Percentiles rank a stretch among this genome's conserved stretches.
phyloP scores from a whole-genome alignment of 2,329 filamentous ascomycete genomes.

The Colletotrichum eremochloae region DNA sequence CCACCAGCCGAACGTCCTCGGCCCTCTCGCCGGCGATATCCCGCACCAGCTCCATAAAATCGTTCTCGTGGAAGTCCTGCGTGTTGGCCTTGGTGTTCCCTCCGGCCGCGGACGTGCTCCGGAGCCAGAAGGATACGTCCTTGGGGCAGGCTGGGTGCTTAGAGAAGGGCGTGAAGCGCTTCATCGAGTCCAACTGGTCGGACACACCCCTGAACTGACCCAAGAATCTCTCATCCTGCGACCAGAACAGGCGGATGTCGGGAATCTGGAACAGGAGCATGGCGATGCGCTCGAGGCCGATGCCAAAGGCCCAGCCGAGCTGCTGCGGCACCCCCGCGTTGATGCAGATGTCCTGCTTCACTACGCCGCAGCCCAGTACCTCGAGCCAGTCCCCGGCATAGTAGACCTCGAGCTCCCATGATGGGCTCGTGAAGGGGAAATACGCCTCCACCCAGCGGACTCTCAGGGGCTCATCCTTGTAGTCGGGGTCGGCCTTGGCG shows the following conservation, averaged over 20 bases:
- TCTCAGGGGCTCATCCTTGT: constrained; percentile 78
- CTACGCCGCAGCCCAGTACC: constrained; percentile 91
- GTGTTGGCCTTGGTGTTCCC: constrained; percentile 58
- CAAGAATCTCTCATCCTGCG: constrained; percentile 85
- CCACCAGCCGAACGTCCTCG: constrained; percentile 87
- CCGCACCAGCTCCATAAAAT: constrained; percentile 95
- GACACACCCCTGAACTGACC: constrained; percentile 80
- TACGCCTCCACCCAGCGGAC: constrained; percentile 97
- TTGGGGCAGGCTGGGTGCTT: constrained; percentile 91
- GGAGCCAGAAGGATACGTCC: constrained; percentile 95
- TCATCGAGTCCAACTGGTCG: constrained; percentile 61
- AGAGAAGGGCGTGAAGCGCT: constrained; percentile 86
- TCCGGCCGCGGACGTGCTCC: constrained; percentile 60
- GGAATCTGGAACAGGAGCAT: constrained; percentile 98
- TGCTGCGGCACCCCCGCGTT: constrained; percentile 81
- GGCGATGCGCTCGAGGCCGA: constrained; percentile 93
- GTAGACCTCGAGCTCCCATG: constrained; percentile 96
- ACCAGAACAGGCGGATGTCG: constrained; percentile 98
- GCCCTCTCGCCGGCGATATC: constrained; percentile 85
- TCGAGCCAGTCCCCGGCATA: constrained; percentile 97
- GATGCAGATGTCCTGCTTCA: constrained; percentile 84
- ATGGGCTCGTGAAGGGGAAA: constrained; percentile 96
- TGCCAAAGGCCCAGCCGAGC: constrained; percentile 94
- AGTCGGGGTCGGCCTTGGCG: constrained; percentile 62
- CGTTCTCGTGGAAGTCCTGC: constrained; percentile 87